Conservation (phyloP, 2,329 filamentous ascomycete genomes). For the Penicillium decumbens region DNA sequence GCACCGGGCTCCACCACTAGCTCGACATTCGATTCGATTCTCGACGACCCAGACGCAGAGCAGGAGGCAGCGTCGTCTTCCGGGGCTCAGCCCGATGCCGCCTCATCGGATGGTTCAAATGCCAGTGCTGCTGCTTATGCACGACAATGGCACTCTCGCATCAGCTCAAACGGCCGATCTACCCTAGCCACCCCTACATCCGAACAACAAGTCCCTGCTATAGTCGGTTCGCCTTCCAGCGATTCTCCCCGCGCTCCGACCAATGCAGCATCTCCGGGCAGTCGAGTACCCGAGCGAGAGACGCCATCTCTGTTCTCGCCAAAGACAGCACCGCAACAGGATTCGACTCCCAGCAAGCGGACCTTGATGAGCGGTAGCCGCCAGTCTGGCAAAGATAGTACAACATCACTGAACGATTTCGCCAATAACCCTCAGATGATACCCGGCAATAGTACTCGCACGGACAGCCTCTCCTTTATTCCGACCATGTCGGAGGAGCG, state of each 20-base stretch:
- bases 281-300: slow-evolving; percentile 49
- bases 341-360: slow-evolving; percentile 39
- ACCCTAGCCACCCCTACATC: slow-evolving; percentile 51
- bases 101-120: slow-evolving; percentile 14
- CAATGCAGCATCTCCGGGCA: slow-evolving; percentile 29
- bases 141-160: slow-evolving; percentile 53
- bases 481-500: slow-evolving; percentile 70
- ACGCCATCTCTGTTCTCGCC: slow-evolving; percentile 8
- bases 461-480: slow-evolving; percentile 74
- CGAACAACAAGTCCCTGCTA: slow-evolving; percentile 49
- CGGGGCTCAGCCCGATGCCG: slow-evolving; percentile 19
- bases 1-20: slow-evolving; percentile 19
- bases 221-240: slow-evolving; percentile 59
- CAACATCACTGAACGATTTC: slow-evolving; percentile 60
- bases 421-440: slow-evolving; percentile 62
- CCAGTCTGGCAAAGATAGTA: slow-evolving; percentile 36
- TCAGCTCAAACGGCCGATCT: slow-evolving; percentile 54
- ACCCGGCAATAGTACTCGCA: slow-evolving; percentile 65
- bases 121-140: slow-evolving; percentile 36
- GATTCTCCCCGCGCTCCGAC: slow-evolving; percentile 35
- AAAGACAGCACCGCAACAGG: slow-evolving; percentile 39
- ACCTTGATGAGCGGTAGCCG: slow-evolving; percentile 28
- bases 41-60: slow-evolving; percentile 25
- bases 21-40: slow-evolving; percentile 28
- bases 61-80: slow-evolving; percentile 10